Base-by-base conservation (phyloP, 768 basidiomycete species). In the Tubosaeta sp. region DNA sequence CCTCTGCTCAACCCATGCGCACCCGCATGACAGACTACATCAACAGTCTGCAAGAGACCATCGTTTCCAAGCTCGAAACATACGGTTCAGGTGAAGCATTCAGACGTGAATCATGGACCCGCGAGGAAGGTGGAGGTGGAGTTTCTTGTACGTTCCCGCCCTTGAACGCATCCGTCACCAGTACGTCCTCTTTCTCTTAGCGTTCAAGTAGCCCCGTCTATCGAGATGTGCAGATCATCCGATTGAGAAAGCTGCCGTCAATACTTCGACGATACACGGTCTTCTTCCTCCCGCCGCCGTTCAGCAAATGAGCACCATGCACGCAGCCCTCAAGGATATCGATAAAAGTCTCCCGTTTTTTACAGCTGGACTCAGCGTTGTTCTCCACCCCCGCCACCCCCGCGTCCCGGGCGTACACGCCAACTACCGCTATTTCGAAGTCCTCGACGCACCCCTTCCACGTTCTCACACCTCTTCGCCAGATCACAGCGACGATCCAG, bases 391-490 rank as follows among this genome's bases (percentile, higher is more conserved):
- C 4, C 59, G 53, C 6, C 59, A 64, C 21, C 64, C 63, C 3
- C 58, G 54, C 21, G 38, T 59, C 25, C 57, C 59, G 6, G 42
- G 52, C 24, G 47, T 56, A 1, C 64, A 66, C 29, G 45, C 61
- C 46, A 66, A 66, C 51, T 59, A 64, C 42, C 59, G 62, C 29
- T 67, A 67, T 51, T 56, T 63, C 35, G 58, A 65, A 39, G 52
- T 63, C 22, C 53, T 62, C 34, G 50, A 64, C 24, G 32, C 19
- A 1, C 52, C 44, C 1, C 51, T 43, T 10, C 29, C 14, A 2
- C 5, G 19, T 18, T 7, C 30, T n/a, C n/a, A n/a, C n/a, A n/a
- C n/a, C n/a, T n/a, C n/a, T n/a, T n/a, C n/a, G n/a, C n/a, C n/a
- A n/a, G n/a, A n/a, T n/a, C n/a, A n/a, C n/a, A n/a, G 27, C 7